Conservation (phyloP, 352 stramenopile genomes). For the Globisporangium orthogonon region DNA sequence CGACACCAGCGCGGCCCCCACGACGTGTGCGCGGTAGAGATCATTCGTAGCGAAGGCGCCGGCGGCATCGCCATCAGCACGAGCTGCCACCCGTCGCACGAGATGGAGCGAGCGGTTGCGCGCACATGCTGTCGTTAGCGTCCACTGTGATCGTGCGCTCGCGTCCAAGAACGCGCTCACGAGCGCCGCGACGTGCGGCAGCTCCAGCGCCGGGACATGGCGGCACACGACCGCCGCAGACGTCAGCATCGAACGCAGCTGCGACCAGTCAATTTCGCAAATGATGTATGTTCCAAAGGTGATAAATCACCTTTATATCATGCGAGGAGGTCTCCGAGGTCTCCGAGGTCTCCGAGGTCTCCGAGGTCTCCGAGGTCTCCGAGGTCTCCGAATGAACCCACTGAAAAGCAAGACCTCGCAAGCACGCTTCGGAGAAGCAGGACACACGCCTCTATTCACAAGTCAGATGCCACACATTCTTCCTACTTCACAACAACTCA, state of each 20-base stretch:
- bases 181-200: constrained; percentile 8
- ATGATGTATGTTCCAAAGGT: too few species aligned
- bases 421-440: too few species aligned
- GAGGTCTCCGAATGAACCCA: too few species aligned
- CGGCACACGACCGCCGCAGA: constrained; percentile 2
- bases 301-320: too few species aligned
- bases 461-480: too few species aligned
- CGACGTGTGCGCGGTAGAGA: constrained; percentile 9
- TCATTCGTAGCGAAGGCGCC: neutral
- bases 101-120: constrained; percentile 7
- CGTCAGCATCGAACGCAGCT: neutral
- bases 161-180: constrained; percentile 11
- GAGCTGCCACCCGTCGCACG: neutral
- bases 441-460: too few species aligned
- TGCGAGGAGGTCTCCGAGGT: too few species aligned
- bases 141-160: constrained; percentile 1
- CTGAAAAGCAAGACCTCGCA: too few species aligned
- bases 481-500: too few species aligned
- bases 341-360: too few species aligned
- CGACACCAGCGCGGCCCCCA: constrained; percentile 4
- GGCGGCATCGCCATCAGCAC: neutral
- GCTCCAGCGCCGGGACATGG: constrained; percentile 4
- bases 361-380: too few species aligned
- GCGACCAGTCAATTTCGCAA: neutral
- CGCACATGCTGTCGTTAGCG: constrained; percentile 3